A percentile compares a stretch with the other conserved stretches of the same genome.
Evolutionary conservation across 345 rosid genomes (phyloP).

Genomic region (Melastoma malabathricum): DNA sequence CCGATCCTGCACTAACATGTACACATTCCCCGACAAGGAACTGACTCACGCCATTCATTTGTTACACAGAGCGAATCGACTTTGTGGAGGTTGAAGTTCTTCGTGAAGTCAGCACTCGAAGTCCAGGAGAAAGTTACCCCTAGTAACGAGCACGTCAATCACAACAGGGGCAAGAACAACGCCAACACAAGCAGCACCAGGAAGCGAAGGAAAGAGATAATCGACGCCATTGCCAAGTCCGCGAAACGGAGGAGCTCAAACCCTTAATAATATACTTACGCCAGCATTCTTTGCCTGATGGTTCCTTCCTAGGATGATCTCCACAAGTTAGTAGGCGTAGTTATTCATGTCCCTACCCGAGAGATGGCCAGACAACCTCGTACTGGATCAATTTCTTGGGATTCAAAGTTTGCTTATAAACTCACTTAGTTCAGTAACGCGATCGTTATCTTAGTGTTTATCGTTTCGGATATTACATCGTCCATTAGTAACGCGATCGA

Average conservation of each 20-base stretch:
- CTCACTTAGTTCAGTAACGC: too few relatives aligned
- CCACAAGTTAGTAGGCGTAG: background rate
- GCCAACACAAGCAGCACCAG: slow-evolving; percentile 8
- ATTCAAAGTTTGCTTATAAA: too few relatives aligned
- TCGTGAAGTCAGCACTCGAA: slow-evolving; percentile 9
- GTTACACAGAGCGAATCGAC: slow-evolving; percentile 10
- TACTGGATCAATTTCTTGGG: too few relatives aligned
- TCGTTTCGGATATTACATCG: too few relatives aligned
- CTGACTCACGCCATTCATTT: background rate
- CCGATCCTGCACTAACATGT: background rate
- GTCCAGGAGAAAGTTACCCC: slow-evolving; percentile 3
- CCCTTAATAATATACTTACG: slow-evolving; percentile 20
- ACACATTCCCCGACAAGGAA: background rate
- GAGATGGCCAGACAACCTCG: too few relatives aligned
- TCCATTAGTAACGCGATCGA: too few relatives aligned
- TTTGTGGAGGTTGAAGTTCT: slow-evolving; percentile 12
- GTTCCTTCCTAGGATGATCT: background rate
- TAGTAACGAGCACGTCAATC: background rate
- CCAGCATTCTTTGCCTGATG: background rate
- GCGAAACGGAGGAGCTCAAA: slow-evolving; percentile 38
- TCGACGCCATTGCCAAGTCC: slow-evolving; percentile 26
- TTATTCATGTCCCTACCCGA: too few relatives aligned
- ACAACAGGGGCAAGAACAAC: background rate
- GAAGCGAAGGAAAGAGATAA: slow-evolving; percentile 36
- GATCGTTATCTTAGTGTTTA: too few relatives aligned